A percentile compares a stretch with the other conserved stretches of the same genome.
Conservation (phyloP, 306 rosid species). For the Gillenia trifoliata region DNA sequence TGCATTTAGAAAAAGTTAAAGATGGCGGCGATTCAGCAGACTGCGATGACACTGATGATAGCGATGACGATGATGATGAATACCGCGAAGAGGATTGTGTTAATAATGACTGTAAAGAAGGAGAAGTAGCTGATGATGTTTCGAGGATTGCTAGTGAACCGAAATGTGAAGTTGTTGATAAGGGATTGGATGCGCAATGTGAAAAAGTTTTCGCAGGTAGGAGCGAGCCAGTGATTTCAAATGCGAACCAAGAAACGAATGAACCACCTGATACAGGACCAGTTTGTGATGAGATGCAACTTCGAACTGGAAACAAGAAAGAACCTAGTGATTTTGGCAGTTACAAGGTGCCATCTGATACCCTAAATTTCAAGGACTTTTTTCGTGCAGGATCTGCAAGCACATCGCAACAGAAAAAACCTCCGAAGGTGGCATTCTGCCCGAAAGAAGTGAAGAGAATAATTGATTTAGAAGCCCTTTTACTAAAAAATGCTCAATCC, state of each 20-base stretch:
- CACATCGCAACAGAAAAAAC: conserved; percentile 37
- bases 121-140: conserved; percentile 14
- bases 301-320: conserved; percentile 18
- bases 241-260: conserved; percentile 23
- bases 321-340: conserved; percentile 24
- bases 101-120: conserved; percentile 26
- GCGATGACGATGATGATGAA: conserved; percentile 43
- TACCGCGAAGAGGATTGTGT: conserved; percentile 27
- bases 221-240: conserved; percentile 12
- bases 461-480: conserved; percentile 49
- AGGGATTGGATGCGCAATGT: conserved; percentile 12
- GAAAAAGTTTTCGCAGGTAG: conserved; percentile 12
- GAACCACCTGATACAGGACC: conserved; percentile 25
- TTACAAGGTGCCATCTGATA: conserved; percentile 6
- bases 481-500: conserved; percentile 58
- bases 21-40: conserved; percentile 40
- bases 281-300: conserved; percentile 15
- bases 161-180: conserved; percentile 27
- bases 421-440: conserved; percentile 72
- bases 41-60: conserved; percentile 43
- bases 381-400: conserved; percentile 25
- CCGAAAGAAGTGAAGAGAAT: conserved; percentile 79
- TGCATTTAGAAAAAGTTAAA: conserved; percentile 36
- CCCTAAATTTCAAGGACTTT: conserved; percentile 19
- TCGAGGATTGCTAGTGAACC: conserved; percentile 17